phyloP scores from a whole-genome alignment of 1,139 yeast species.

The Pichia sp. region DNA sequence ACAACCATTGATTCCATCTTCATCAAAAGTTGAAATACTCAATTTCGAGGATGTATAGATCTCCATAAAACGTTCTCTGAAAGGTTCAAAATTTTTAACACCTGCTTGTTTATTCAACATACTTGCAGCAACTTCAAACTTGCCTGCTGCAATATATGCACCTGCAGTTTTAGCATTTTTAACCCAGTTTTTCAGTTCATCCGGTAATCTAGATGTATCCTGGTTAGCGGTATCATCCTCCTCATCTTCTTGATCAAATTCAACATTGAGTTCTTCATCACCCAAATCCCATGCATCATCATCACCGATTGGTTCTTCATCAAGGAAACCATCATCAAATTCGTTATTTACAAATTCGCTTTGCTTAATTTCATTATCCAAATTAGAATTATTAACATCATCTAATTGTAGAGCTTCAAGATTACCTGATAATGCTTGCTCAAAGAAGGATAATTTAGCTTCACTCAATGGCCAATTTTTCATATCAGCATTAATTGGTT shows the following conservation, averaged over 20 bases:
- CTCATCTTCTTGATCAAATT: conserved; percentile 54
- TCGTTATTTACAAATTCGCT: conserved; percentile 17
- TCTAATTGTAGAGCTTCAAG: conserved; percentile 58
- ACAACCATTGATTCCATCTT: conserved; percentile 49
- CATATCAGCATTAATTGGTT: conserved; percentile 44
- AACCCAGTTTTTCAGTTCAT: conserved; percentile 77
- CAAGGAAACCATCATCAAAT: conserved; percentile 34
- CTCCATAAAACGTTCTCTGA: conserved; percentile 74
- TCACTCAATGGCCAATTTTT: conserved; percentile 71
- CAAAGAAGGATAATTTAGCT: conserved; percentile 72
- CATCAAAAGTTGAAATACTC: conserved; percentile 60
- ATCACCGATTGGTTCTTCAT: conserved; percentile 36
- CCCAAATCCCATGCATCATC: conserved; percentile 58
- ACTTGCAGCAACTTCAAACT: conserved; percentile 93
- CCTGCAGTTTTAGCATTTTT: conserved; percentile 89
- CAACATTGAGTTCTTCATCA: conserved; percentile 57
- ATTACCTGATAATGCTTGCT: conserved; percentile 75
- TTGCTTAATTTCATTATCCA: conserved; percentile 1
- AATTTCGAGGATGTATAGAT: conserved; percentile 77
- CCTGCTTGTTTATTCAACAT: conserved; percentile 87
- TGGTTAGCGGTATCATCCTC: conserved; percentile 39
- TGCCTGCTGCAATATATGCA: conserved; percentile 92
- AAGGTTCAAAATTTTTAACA: conserved; percentile 77
- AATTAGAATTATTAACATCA: conserved; percentile 26
- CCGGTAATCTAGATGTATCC: conserved; percentile 34